Conservation (phyloP, 2,329 filamentous ascomycete genomes). For the Arthrinium phaeospermum region DNA sequence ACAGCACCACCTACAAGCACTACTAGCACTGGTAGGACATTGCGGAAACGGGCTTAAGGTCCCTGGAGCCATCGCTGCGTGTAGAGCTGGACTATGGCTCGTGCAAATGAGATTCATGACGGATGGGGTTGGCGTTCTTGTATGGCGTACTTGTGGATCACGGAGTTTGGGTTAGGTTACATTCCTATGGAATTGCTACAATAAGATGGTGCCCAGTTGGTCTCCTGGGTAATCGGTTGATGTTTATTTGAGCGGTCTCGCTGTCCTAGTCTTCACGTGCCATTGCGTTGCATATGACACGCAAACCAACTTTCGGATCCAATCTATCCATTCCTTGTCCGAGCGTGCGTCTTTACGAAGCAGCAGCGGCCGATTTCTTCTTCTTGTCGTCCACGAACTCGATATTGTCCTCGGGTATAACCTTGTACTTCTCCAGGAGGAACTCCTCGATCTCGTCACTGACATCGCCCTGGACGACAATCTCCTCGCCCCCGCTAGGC, state of each 20-base stretch:
- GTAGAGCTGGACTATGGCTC: constrained; percentile 22
- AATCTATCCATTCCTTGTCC: not conserved
- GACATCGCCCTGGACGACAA: constrained; percentile 96
- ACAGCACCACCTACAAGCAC: constrained; percentile 45
- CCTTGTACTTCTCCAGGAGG: constrained; percentile 84
- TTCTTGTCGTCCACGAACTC: constrained; percentile 96
- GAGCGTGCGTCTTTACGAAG: not conserved
- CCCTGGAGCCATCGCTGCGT: not conserved
- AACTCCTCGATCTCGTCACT: constrained; percentile 95
- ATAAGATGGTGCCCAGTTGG: not conserved
- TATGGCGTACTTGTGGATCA: constrained; percentile 28
- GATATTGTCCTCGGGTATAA: constrained; percentile 93
- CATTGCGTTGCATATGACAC: not conserved
- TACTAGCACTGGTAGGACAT: constrained; percentile 49
- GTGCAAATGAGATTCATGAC: constrained; percentile 10
- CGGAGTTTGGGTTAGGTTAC: constrained; percentile 12
- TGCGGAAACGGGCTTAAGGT: constrained; percentile 57
- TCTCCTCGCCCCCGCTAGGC: constrained; percentile 86
- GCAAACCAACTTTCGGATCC: not conserved
- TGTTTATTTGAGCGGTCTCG: not conserved
- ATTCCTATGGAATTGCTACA: constrained; percentile 24
- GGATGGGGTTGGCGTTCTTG: constrained; percentile 29
- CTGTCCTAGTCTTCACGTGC: not conserved
- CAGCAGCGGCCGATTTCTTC: constrained; percentile 61
- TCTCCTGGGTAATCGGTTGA: not conserved